phyloP scores from a whole-genome alignment of 352 stramenopile species.

The Phytophthora lateralis region DNA sequence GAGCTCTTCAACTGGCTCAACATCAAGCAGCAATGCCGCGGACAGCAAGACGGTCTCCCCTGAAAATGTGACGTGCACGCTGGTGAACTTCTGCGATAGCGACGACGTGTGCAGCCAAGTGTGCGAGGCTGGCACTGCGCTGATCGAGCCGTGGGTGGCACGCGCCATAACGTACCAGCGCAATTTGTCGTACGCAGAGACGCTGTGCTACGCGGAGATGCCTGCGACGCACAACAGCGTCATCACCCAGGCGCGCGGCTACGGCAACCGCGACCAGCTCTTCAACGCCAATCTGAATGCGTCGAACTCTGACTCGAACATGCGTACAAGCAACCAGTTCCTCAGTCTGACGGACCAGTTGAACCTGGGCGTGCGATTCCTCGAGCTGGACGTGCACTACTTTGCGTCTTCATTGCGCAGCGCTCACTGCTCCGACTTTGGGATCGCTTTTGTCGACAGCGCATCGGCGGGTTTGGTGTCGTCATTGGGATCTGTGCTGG shows the following conservation, averaged over 20 bases:
- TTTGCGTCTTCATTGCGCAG: conserved; percentile 60
- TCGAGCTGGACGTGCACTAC: conserved; percentile 85
- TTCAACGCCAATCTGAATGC: conserved; percentile 57
- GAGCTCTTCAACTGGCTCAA: conserved; percentile 17
- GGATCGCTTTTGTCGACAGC: conserved; percentile 60
- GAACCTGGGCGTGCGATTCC: conserved; percentile 65
- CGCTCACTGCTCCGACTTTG: conserved; percentile 67
- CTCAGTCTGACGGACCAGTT: conserved; percentile 77
- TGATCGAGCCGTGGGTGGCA: conserved; percentile 67
- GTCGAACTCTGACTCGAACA: conserved; percentile 47
- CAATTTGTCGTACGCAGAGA: conserved; percentile 65
- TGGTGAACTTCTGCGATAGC: conserved; percentile 54
- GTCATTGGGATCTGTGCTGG: conserved; percentile 39
- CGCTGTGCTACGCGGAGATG: conserved; percentile 70
- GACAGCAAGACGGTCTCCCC: conserved; percentile 42
- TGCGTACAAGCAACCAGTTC: conserved; percentile 77
- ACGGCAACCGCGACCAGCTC: conserved; percentile 75
- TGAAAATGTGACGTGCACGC: conserved; percentile 53
- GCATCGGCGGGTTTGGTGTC: conserved; percentile 38
- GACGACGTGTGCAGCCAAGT: conserved; percentile 65
- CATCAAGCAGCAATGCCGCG: conserved; percentile 17
- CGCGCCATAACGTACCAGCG: conserved; percentile 71
- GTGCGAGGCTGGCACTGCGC: conserved; percentile 54
- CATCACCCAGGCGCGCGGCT: conserved; percentile 63
- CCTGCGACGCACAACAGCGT: conserved; percentile 78